phyloP scores from a whole-genome alignment of 768 basidiomycete species.

The Lentinula aciculospora region DNA sequence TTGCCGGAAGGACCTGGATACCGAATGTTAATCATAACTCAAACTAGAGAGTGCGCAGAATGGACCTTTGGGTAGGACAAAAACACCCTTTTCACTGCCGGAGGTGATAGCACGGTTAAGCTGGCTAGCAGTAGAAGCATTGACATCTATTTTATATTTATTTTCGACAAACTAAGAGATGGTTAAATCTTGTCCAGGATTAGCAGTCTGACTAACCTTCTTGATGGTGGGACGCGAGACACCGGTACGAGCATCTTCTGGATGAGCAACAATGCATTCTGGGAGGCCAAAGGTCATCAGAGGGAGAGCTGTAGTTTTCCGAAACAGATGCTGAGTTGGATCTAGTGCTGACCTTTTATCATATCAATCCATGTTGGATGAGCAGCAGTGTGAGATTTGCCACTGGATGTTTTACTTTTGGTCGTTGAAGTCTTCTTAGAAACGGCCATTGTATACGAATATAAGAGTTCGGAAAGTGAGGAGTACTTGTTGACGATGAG shows the following conservation, averaged over 20 bases:
- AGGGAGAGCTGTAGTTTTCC: slow-evolving; percentile 27
- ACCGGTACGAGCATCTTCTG: slow-evolving; percentile 65
- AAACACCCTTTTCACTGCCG: slow-evolving; percentile 42
- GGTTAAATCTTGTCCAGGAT: slow-evolving; percentile 11
- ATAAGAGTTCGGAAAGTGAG: background rate
- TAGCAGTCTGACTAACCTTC: slow-evolving; percentile 39
- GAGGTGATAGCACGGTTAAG: slow-evolving; percentile 75
- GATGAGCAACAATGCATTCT: slow-evolving; percentile 70
- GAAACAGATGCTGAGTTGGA: background rate
- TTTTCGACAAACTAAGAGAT: slow-evolving; percentile 67
- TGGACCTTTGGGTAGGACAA: slow-evolving; percentile 45
- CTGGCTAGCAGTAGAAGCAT: slow-evolving; percentile 65
- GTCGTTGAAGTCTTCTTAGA: slow-evolving; percentile 28
- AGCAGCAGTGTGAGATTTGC: slow-evolving; percentile 31
- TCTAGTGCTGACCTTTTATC: slow-evolving; percentile 57
- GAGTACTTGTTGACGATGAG: background rate
- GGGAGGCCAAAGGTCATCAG: slow-evolving; percentile 13
- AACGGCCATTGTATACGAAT: background rate
- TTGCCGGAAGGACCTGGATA: slow-evolving; percentile 30
- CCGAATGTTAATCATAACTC: background rate
- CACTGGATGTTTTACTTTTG: slow-evolving; percentile 17
- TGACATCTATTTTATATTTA: slow-evolving; percentile 76
- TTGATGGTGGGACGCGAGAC: slow-evolving; percentile 83
- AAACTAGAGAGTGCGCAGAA: background rate
- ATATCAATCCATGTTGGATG: slow-evolving; percentile 75